Evolutionary conservation across 73 alveolate species (phyloP), one percentile per base, ranked within the genome.

Genomic region (Symbiodinium pilosum): DNA sequence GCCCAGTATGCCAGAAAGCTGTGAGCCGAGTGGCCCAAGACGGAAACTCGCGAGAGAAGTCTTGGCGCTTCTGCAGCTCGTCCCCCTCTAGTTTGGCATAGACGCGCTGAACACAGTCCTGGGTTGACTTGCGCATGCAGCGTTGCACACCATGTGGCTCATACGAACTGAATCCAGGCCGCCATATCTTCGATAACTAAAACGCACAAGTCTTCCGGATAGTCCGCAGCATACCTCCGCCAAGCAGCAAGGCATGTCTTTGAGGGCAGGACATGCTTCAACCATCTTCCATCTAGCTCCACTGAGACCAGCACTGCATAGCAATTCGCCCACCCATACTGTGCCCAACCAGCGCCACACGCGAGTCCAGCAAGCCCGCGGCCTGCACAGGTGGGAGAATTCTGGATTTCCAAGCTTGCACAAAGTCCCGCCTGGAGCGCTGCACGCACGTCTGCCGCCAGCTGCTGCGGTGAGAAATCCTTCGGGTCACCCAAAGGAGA

Each of bases 321-420:
- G 95, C 95, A 68, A 89, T 89, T 36, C 95, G 95, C 75, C 95
- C 95, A 21, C 95, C 95, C 95, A 89, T 89, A 87, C 95, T 89
- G 73, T 89, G 95, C 51, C 95, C 95, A 30, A 89, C 87, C 86
- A 89, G 77, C 38, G 71, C 95, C 26, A 89, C 71, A 1, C 75
- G 94, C 28, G 14, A 2, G 20, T 81, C 94, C 43, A 36, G 41
- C 51, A 44, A n/a, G 64, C 64, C 94, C 4, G n/a, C 44, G 20
- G 85, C 94, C 94, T 87, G 51, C 59, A n/a, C n/a, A n/a, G n/a
- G n/a, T n/a, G n/a, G n/a, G 16, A 47, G 64, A 47, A 7, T 16
- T 47, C 64, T 47, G 16, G 24, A 47, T 16, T 47, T 16, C 64
- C 7, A 21, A 54, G 26, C 16, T 21, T 21, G 77, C 11, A 36